phyloP scores from a whole-genome alignment of 306 rosid genomes.

The Rubus idaeus region DNA sequence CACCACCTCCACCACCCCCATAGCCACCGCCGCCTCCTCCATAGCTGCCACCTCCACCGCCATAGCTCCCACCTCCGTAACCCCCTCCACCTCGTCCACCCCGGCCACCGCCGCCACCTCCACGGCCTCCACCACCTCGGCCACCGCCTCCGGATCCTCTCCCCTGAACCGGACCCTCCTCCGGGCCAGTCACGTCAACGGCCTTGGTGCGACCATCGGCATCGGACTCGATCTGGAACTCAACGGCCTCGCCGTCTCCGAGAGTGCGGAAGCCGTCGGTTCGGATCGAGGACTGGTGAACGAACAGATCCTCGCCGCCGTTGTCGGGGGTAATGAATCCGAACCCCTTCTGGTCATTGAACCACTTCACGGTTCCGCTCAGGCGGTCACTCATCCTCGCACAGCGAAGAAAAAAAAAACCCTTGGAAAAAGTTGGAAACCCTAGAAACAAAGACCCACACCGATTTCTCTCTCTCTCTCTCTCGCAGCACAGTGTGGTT shows the following conservation, averaged over 20 bases:
- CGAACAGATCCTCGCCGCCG: conserved; percentile 78
- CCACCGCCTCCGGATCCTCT: conserved; percentile 51
- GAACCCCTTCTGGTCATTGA: conserved; percentile 80
- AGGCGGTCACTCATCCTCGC: conserved; percentile 48
- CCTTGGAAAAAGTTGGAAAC: neutral
- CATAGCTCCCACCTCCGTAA: neutral
- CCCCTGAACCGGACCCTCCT: conserved; percentile 57
- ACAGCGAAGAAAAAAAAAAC: neutral
- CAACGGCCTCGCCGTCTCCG: conserved; percentile 78
- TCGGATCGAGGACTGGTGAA: conserved; percentile 76
- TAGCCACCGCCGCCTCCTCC: conserved; percentile 29
- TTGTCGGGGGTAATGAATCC: conserved; percentile 86
- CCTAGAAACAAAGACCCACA: conserved; percentile 10
- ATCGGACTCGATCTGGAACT: conserved; percentile 63
- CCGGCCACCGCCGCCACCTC: conserved; percentile 14
- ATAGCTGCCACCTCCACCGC: conserved; percentile 29
- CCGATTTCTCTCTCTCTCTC: conserved; percentile 15
- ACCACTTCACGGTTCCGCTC: conserved; percentile 87
- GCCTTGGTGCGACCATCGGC: conserved; percentile 75
- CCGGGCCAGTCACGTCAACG: conserved; percentile 76
- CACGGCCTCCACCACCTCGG: conserved; percentile 30
- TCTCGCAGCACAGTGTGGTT: conserved; percentile 5
- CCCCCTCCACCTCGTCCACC: conserved; percentile 30
- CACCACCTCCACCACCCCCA: conserved; percentile 32
- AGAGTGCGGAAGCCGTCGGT: conserved; percentile 78